These are phyloP conservation scores for Phytophthora hybrid DNA, from an alignment of 352 stramenopile genomes.

Conservation along the genomic window DNA sequence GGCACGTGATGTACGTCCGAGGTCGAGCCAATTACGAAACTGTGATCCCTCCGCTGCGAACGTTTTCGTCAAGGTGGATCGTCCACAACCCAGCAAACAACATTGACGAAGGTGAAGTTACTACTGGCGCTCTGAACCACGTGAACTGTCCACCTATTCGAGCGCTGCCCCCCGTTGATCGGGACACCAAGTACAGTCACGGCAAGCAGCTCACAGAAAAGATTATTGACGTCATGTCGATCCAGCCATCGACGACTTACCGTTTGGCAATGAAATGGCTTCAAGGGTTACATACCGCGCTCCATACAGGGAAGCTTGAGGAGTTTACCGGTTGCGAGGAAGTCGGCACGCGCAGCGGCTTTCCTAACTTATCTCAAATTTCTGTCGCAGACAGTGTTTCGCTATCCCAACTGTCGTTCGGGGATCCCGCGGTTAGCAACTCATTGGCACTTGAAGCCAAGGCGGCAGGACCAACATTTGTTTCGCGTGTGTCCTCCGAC, in stretches of 20 bases:
- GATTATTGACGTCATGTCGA: slow-evolving; percentile 16
- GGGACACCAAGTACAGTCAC: slow-evolving; percentile 12
- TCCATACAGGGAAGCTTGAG: slow-evolving; percentile 3
- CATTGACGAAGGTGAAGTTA: slow-evolving; percentile 8
- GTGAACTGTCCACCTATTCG: slow-evolving; percentile 6
- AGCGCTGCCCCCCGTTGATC: neutral
- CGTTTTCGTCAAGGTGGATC: slow-evolving; percentile 11
- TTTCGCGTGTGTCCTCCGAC: no score
- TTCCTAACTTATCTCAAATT: slow-evolving; percentile 10
- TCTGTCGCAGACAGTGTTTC: neutral
- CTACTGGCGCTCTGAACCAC: slow-evolving; percentile 1
- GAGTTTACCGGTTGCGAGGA: slow-evolving; percentile 3
- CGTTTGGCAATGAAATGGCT: slow-evolving; percentile 8
- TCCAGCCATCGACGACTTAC: slow-evolving; percentile 12
- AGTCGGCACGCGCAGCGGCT: neutral
- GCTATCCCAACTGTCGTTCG: slow-evolving; percentile 4
- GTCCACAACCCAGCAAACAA: no score
- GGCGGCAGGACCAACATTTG: no score
- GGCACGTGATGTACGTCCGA: slow-evolving; percentile 9
- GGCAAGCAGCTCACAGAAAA: slow-evolving; percentile 15
- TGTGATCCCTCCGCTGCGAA: neutral
- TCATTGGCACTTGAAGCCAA: neutral
- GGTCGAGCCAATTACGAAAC: slow-evolving; percentile 14
- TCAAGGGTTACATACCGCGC: slow-evolving; percentile 4
- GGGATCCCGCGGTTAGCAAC: neutral